Conservation (phyloP, 768 basidiomycete species). For the Boletellus ananas region DNA sequence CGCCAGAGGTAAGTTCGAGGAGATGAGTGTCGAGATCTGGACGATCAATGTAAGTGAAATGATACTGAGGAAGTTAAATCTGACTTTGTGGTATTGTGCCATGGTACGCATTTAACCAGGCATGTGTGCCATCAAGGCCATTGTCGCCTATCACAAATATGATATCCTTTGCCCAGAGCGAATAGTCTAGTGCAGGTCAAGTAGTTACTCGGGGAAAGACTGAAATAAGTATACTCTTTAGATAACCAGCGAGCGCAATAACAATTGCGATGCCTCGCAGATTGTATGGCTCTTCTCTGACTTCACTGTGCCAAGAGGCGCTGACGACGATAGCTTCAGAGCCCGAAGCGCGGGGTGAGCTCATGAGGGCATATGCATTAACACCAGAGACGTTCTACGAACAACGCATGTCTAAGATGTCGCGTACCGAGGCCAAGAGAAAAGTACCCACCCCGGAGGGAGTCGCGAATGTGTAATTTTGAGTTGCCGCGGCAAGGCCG, state of each 20-base stretch:
- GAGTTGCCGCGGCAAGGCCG: constrained; percentile 68
- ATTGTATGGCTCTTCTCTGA: constrained; percentile 59
- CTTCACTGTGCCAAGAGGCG: constrained; percentile 82
- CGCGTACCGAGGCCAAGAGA: background rate
- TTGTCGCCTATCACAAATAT: constrained; percentile 87
- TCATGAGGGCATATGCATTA: constrained; percentile 80
- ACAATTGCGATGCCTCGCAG: constrained; percentile 85
- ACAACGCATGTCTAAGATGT: constrained; percentile 4
- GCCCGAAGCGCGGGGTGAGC: constrained; percentile 88
- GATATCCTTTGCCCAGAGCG: constrained; percentile 94
- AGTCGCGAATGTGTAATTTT: constrained; percentile 59
- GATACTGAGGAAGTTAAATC: constrained; percentile 8
- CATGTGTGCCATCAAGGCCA: constrained; percentile 88
- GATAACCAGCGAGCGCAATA: constrained; percentile 75
- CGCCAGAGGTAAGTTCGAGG: constrained; percentile 68
- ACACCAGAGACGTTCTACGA: constrained; percentile 55
- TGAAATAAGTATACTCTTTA: constrained; percentile 58
- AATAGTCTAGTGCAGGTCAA: constrained; percentile 53
- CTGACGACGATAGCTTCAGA: constrained; percentile 89
- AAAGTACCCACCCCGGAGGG: constrained; percentile 42
- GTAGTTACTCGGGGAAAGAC: background rate
- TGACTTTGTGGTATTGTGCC: constrained; percentile 61
- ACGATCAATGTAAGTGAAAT: background rate
- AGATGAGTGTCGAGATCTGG: constrained; percentile 65
- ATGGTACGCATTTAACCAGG: constrained; percentile 87